These are phyloP conservation scores for Pythium plurisporium DNA, from an alignment of 352 stramenopile genomes.

Conservation along the genomic window DNA sequence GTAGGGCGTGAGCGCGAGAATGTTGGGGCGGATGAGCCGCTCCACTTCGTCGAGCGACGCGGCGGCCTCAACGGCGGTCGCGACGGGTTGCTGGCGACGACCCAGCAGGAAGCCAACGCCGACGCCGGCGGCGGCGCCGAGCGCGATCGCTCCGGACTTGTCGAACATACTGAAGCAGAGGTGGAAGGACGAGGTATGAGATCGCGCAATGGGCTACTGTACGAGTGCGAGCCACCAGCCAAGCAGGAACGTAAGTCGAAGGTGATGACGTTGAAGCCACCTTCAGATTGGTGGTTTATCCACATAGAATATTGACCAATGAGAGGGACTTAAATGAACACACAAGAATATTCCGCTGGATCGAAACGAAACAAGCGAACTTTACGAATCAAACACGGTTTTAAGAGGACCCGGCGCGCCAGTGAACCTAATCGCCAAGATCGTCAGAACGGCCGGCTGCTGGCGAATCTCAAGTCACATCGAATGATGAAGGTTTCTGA, in stretches of 20 bases:
- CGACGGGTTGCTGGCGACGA: constrained; percentile 33
- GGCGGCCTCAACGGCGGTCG: background rate
- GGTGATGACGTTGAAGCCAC: constrained; percentile 25
- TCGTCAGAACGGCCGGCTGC: background rate
- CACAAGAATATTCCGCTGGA: constrained; percentile 2
- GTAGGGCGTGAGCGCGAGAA: constrained; percentile 94
- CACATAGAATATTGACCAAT: constrained; percentile 7
- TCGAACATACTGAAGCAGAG: constrained; percentile 39
- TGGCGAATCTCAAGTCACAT: background rate
- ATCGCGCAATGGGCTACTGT: constrained; percentile 23
- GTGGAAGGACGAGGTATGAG: constrained; percentile 5
- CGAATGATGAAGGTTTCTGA: background rate
- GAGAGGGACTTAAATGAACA: background rate
- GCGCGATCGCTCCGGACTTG: constrained; percentile 57
- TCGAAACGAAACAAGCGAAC: constrained; percentile 1
- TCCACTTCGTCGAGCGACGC: constrained; percentile 56
- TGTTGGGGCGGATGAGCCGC: constrained; percentile 95
- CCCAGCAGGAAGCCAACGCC: constrained; percentile 65
- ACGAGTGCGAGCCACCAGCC: background rate
- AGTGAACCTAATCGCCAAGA: constrained; percentile 6
- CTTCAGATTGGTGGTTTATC: constrained; percentile 16
- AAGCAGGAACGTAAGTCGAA: constrained; percentile 1
- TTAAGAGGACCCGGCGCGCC: background rate
- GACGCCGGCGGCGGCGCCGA: constrained; percentile 58
- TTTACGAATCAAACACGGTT: background rate